These are phyloP conservation scores for Cymbidium sinense DNA, from an alignment of 106 monocot species.

Conservation along the genomic window DNA sequence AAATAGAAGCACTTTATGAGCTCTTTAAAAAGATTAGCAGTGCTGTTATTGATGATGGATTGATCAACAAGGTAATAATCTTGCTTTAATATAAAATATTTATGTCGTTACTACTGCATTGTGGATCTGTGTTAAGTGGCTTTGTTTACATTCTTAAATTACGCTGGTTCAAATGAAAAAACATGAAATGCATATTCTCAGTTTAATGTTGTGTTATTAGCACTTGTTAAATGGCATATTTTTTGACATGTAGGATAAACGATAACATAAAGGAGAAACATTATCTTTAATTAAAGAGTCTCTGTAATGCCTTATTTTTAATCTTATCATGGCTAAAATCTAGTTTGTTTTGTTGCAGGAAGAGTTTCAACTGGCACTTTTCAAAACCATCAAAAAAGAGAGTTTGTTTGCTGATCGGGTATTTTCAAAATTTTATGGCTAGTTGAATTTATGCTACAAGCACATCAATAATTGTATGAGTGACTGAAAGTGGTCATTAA, in stretches of 20 bases:
- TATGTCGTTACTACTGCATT: neutral
- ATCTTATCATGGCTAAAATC: neutral
- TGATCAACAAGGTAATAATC: constrained; percentile 73
- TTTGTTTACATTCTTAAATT: too few relatives aligned
- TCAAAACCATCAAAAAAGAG: constrained; percentile 30
- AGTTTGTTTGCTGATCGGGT: constrained; percentile 32
- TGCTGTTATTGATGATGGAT: constrained; percentile 84
- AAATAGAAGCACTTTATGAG: constrained; percentile 82
- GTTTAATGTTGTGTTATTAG: neutral
- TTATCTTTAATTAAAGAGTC: neutral
- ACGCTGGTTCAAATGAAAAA: too few relatives aligned
- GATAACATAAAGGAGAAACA: neutral
- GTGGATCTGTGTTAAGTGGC: neutral
- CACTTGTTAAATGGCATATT: neutral
- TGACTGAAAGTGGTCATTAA: neutral
- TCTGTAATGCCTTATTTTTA: neutral
- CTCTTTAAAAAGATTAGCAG: constrained; percentile 83
- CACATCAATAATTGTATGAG: neutral
- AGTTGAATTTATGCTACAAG: neutral
- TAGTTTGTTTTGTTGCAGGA: constrained; percentile 10
- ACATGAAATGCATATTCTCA: neutral
- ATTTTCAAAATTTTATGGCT: neutral
- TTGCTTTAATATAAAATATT: neutral
- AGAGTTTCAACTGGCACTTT: constrained; percentile 23
- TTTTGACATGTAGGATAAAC: neutral